A percentile compares a stretch with the other conserved stretches of the same genome.
These are phyloP conservation scores for Ganoderma boninense DNA, from an alignment of 1,284 basidiomycete species.

Conservation along the genomic window DNA sequence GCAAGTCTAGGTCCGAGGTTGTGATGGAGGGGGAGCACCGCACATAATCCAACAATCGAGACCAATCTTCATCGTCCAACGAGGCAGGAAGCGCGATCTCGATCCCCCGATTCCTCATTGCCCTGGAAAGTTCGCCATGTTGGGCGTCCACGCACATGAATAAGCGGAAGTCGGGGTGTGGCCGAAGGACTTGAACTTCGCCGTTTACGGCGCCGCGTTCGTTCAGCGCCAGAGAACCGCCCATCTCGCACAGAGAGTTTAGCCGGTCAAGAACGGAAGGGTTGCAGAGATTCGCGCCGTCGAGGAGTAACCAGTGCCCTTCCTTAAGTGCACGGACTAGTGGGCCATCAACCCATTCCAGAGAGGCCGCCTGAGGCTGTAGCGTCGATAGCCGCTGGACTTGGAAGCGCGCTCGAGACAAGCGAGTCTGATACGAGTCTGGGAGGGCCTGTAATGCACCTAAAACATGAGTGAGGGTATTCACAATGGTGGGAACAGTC, in stretches of 20 bases:
- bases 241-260: slow-evolving; percentile 94
- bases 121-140: slow-evolving; percentile 94
- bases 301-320: slow-evolving; percentile 92
- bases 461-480: slow-evolving; percentile 13
- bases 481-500: background rate
- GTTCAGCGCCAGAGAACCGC: slow-evolving; percentile 85
- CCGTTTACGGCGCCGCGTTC: slow-evolving; percentile 91
- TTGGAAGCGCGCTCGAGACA: slow-evolving; percentile 19
- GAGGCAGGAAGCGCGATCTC: slow-evolving; percentile 72
- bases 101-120: slow-evolving; percentile 98
- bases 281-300: slow-evolving; percentile 95
- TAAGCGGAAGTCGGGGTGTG: slow-evolving; percentile 91
- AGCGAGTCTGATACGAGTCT: slow-evolving; percentile 15
- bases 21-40: slow-evolving; percentile 51
- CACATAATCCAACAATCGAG: slow-evolving; percentile 55
- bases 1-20: slow-evolving; percentile 16
- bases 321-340: slow-evolving; percentile 86
- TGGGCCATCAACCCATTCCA: slow-evolving; percentile 98
- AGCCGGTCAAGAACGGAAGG: slow-evolving; percentile 96
- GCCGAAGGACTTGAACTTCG: slow-evolving; percentile 77
- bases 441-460: slow-evolving; percentile 16
- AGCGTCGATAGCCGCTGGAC: slow-evolving; percentile 21
- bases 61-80: slow-evolving; percentile 53
- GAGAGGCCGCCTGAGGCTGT: slow-evolving; percentile 58
- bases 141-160: slow-evolving; percentile 96